Evolutionary conservation across 2,329 filamentous ascomycete genomes (phyloP).

Genomic region (Aspergillus melleus): DNA sequence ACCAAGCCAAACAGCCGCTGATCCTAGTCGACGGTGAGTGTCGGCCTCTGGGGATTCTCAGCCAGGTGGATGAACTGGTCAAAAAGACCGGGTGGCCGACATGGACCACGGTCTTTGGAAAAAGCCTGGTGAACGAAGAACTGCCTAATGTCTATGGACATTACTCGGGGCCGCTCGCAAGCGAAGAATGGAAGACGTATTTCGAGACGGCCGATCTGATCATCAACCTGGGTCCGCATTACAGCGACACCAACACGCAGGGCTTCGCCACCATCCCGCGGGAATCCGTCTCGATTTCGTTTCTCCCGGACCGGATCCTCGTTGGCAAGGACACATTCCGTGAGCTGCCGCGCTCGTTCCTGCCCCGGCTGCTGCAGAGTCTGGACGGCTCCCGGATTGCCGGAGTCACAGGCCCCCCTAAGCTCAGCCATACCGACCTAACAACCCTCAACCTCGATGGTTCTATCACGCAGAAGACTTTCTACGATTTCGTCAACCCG

Average conservation of each 20-base stretch:
- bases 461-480: slow-evolving; percentile 13
- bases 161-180: slow-evolving; percentile 47
- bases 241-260: slow-evolving; percentile 53
- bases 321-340: slow-evolving; percentile 80
- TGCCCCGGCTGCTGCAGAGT: slow-evolving; percentile 66
- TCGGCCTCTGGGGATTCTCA: slow-evolving; percentile 43
- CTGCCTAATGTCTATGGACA: slow-evolving; percentile 51
- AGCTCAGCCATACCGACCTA: slow-evolving; percentile 28
- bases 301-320: slow-evolving; percentile 71
- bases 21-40: slow-evolving; percentile 56
- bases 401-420: slow-evolving; percentile 39
- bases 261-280: slow-evolving; percentile 80
- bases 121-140: slow-evolving; percentile 53
- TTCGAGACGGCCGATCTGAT: slow-evolving; percentile 43
- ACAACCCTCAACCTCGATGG: slow-evolving; percentile 50
- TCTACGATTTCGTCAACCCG: slow-evolving; percentile 50
- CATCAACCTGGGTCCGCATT: slow-evolving; percentile 35
- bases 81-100: slow-evolving; percentile 49
- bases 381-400: slow-evolving; percentile 56
- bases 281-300: slow-evolving; percentile 75
- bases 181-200: slow-evolving; percentile 19
- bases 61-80: slow-evolving; percentile 46
- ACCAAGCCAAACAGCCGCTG: slow-evolving; percentile 48
- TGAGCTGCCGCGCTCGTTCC: slow-evolving; percentile 69
- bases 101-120: slow-evolving; percentile 50